Evolutionary conservation across 202 grass and related monocot species (phyloP), one percentile per base, ranked within the genome.

Genomic region (Eragrostis tef): DNA sequence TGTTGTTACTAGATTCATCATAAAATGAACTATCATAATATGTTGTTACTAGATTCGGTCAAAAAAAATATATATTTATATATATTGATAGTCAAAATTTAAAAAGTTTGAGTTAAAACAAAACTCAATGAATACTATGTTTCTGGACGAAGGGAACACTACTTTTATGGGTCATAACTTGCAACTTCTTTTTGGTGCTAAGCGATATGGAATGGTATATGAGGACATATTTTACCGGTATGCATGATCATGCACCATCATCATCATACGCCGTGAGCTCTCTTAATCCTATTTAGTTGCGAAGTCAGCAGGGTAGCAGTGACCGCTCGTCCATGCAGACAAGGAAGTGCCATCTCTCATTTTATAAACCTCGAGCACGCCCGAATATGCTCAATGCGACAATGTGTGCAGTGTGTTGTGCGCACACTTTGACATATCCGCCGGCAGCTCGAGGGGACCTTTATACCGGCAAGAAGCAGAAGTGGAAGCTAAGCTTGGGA

Each of bases 401-500:
- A 24, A 26, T 20, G 31, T 72, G 67, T 52, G 52, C 5, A 4
- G 2, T 39, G 34, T 31, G 29, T 3, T 31, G 29, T 31, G 34
- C 34, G 34, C 26, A 50, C n/a, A 39, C 54, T 51, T 31, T 73
- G 67, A 44, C 74, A 79, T 45, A 45, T 84, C 64, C 43, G 25
- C 47, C 17, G 67, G 75, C 60, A 65, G 83, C 65, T 80, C 17
- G 25, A 57, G 11, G 48, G 67, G 48, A 39, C 49, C 76, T 86
- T 74, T 54, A 20, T 54, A 54, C 71, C 57, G 21, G 24, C 31
- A 24, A 62, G 29, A 12, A 29, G 85, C 71, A 81, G 72, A 70
- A 81, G 66, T 87, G 64, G 78, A 87, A 81, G 85, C 53, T 61
- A 87, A 87, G 85, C 12, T 54, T 73, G 27, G 49, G 17, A 73